Percentiles rank a stretch among this genome's conserved stretches.
phyloP scores from a whole-genome alignment of 305 asterid species.

The Vinca major region DNA sequence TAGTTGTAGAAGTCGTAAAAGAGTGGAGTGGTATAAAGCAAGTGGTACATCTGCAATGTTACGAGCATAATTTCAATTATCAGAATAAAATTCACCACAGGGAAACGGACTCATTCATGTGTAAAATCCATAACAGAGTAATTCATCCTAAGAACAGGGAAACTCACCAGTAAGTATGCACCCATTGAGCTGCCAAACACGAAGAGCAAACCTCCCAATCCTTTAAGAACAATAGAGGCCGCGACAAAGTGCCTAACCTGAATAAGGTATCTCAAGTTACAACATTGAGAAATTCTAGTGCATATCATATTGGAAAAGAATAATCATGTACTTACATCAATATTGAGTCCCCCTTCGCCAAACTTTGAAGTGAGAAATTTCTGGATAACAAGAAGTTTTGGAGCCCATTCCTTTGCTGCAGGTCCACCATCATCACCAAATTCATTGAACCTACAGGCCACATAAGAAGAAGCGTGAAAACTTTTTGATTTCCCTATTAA shows the following conservation, averaged over 20 bases:
- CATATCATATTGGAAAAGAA: background rate
- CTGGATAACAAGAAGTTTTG: conserved; percentile 53
- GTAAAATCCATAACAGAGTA: background rate
- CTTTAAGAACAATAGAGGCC: conserved; percentile 53
- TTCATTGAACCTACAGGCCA: conserved; percentile 58
- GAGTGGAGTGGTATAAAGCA: conserved; percentile 59
- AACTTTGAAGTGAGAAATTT: conserved; percentile 33
- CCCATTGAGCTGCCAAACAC: conserved; percentile 73
- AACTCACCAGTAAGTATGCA: conserved; percentile 65
- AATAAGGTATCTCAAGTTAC: conserved; percentile 16
- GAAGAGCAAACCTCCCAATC: conserved; percentile 76
- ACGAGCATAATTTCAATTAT: conserved; percentile 6
- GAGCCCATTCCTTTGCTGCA: conserved; percentile 68
- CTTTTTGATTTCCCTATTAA: background rate
- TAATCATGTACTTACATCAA: conserved; percentile 41
- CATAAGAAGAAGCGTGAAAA: background rate
- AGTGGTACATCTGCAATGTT: conserved; percentile 49
- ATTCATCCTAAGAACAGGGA: conserved; percentile 1
- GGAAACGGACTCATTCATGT: background rate
- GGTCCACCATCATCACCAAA: conserved; percentile 89
- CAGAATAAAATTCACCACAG: background rate
- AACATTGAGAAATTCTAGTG: background rate
- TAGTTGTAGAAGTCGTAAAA: conserved; percentile 55
- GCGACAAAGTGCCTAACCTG: conserved; percentile 66
- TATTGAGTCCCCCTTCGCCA: conserved; percentile 37